Evolutionary conservation across 2,329 filamentous ascomycete genomes (phyloP), one percentile per base, ranked within the genome.

Genomic region (Trichoderma asperellum): DNA sequence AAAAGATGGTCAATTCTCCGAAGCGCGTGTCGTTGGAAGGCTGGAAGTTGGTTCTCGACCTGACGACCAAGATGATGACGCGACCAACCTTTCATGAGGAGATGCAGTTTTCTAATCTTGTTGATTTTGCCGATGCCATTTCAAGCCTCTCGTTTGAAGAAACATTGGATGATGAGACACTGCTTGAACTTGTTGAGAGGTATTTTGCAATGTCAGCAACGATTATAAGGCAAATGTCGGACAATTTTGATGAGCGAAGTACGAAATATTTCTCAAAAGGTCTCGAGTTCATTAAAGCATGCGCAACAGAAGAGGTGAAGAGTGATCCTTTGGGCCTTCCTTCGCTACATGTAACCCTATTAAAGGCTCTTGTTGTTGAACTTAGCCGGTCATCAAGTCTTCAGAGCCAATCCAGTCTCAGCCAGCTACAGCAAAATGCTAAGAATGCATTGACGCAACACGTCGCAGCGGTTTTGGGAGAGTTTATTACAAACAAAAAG

Each of bases 41-140:
- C 11, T 82, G 80, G 78, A 80, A 77, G 61, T 69, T 78, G 11
- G 73, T 84, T 5, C 76, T 88, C 7, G 79, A 81, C 24, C 73
- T 88, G 59, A 81, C 83, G 71, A 75, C 81, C 2, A 87, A 85
- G 73, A 75, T 87, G 29, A 85, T 87, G 81, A 75, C 77, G 5
- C 80, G 81, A n/a, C 81, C 85, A 0, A 86, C 84, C 0, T 86
- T 86, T 68, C 85, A 87, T 72, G 78, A 84, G 71, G 78, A 75
- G 0, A 82, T 87, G 77, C 74, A 70, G 1, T 87, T 83, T 61
- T 71, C 74, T 0, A 75, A 81, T 65, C 75, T 81, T 5, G 74
- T 78, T 2, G 74, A 76, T 5, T 71, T 80, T 10, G 80, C 80
- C 1, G 75, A 80, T 47, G 74, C 75, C 7, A 72, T 80, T 69